phyloP scores from a whole-genome alignment of 2,329 filamentous ascomycete species.

The Claviceps monticola region DNA sequence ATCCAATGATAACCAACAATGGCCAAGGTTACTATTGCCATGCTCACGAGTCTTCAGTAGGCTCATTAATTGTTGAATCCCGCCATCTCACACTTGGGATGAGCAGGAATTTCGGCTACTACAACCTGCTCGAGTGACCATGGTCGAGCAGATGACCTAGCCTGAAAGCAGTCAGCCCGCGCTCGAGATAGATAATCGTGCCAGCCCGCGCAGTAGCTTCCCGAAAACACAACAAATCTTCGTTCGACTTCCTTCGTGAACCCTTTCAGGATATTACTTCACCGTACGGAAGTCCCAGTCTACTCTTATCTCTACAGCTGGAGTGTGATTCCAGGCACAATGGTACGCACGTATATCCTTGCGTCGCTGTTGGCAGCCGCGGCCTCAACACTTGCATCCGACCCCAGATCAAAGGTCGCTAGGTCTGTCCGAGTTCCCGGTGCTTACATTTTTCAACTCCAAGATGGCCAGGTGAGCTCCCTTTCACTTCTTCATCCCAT shows the following conservation, averaged over 20 bases:
- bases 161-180: background rate
- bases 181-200: background rate
- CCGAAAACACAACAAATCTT: too few species aligned
- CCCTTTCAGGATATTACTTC: background rate
- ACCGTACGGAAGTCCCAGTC: background rate
- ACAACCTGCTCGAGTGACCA: background rate
- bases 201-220: background rate
- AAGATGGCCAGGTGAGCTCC: constrained; percentile 8
- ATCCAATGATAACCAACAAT: background rate
- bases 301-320: background rate
- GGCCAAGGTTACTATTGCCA: background rate
- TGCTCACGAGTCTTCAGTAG: background rate
- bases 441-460: constrained; percentile 12
- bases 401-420: too few species aligned
- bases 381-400: constrained; percentile 5
- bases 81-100: background rate
- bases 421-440: constrained; percentile 6
- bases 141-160: background rate
- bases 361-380: constrained; percentile 7
- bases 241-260: too few species aligned
- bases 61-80: too few species aligned
- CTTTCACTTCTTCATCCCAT: background rate
- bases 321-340: constrained; percentile 1
- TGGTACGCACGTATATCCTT: constrained; percentile 9
- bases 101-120: background rate